These are phyloP conservation scores for Monoraphidium neglectum DNA, from an alignment of 139 green algal genomes.

Conservation along the genomic window DNA sequence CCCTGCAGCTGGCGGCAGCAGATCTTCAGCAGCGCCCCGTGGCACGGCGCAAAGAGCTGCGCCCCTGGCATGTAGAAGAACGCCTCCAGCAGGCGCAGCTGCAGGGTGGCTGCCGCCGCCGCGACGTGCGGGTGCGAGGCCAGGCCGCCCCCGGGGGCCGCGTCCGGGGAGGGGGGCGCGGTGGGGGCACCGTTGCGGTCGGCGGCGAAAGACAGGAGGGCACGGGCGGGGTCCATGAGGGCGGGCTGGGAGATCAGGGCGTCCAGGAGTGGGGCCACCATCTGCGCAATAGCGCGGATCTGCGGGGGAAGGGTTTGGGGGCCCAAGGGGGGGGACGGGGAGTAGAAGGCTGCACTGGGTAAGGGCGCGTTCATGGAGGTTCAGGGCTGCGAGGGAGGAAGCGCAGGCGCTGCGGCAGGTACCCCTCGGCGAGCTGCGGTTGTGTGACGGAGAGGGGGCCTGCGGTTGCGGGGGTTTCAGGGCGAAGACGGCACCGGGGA, in stretches of 20 bases:
- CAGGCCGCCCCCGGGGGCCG: not conserved
- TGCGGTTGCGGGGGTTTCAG: no score
- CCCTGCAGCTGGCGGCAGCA: conserved; percentile 55
- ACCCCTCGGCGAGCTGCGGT: no score
- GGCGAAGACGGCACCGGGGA: no score
- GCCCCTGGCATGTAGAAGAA: conserved; percentile 59
- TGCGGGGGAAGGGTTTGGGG: conserved; percentile 13
- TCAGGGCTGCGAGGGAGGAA: no score
- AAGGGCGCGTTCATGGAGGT: no score
- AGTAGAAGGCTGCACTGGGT: no score
- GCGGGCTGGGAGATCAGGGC: conserved; percentile 20
- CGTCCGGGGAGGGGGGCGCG: not conserved
- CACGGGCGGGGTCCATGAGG: conserved; percentile 26
- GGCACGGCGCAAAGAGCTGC: conserved; percentile 40
- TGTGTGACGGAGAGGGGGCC: no score
- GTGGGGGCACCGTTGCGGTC: not conserved
- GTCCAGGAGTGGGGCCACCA: conserved; percentile 45
- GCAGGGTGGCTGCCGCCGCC: conserved; percentile 58
- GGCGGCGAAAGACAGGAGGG: not conserved
- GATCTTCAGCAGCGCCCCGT: conserved; percentile 56
- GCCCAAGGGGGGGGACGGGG: no score
- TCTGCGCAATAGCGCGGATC: conserved; percentile 17
- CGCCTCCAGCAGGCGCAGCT: conserved; percentile 69
- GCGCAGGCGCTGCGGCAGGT: no score
- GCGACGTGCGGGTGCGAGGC: conserved; percentile 18